Evolutionary conservation across 2,329 filamentous ascomycete species (phyloP).

Genomic region (Zymoseptoria ardabiliae): DNA sequence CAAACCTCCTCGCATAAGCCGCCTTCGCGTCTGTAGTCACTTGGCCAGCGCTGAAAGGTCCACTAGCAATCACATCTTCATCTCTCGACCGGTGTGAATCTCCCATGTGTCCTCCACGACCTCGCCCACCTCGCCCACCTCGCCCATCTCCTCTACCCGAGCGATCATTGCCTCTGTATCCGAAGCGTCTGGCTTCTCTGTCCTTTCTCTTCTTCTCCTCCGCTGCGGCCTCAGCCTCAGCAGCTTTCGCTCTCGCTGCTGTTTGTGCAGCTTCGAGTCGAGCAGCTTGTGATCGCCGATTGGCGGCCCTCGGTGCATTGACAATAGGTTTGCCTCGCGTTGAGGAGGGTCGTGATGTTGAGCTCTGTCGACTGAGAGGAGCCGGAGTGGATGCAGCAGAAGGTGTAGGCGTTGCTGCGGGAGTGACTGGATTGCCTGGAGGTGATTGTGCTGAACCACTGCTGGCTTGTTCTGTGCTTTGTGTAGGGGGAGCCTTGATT

Average conservation of each 20-base stretch:
- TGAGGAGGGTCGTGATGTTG: slow-evolving; percentile 10
- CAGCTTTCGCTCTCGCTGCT: slow-evolving; percentile 25
- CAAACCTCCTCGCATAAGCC: background rate
- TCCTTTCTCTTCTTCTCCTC: slow-evolving; percentile 22
- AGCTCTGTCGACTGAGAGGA: background rate
- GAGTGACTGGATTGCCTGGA: slow-evolving; percentile 2
- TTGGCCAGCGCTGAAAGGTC: slow-evolving; percentile 35
- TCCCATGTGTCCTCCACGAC: slow-evolving; percentile 39
- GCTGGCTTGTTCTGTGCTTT: background rate
- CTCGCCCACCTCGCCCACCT: slow-evolving; percentile 23
- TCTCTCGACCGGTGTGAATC: slow-evolving; percentile 20
- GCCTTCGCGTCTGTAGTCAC: slow-evolving; percentile 13
- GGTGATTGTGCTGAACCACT: background rate
- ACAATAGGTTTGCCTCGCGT: slow-evolving; percentile 12
- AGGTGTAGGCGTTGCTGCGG: slow-evolving; percentile 9
- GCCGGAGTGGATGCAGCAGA: background rate
- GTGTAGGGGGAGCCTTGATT: background rate
- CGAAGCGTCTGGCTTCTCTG: slow-evolving; percentile 20
- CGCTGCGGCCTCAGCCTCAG: slow-evolving; percentile 17
- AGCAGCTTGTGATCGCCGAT: slow-evolving; percentile 39
- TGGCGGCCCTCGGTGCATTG: slow-evolving; percentile 30
- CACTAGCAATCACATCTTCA: slow-evolving; percentile 29
- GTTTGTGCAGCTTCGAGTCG: slow-evolving; percentile 37
- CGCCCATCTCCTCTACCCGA: slow-evolving; percentile 22
- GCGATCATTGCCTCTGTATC: slow-evolving; percentile 19